phyloP scores from a whole-genome alignment of 1,284 basidiomycete species.

The Somion occarium region DNA sequence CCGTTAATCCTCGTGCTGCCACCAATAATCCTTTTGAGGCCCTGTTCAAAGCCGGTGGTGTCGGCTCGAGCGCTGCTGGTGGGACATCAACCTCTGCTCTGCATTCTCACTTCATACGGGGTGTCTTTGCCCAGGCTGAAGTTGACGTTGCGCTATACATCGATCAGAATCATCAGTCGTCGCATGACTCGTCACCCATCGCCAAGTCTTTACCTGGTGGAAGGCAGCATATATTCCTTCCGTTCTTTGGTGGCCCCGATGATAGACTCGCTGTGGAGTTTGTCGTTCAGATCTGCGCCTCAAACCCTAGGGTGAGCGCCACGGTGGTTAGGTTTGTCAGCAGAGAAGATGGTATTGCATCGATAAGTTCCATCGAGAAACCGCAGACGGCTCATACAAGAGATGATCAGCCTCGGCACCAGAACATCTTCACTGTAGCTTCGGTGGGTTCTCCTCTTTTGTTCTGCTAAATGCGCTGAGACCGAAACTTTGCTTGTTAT shows the following conservation, averaged over 20 bases:
- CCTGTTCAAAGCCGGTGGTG: slow-evolving; percentile 44
- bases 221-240: slow-evolving; percentile 51
- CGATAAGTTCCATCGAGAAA: slow-evolving; percentile 19
- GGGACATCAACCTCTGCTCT: slow-evolving; percentile 27
- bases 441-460: slow-evolving; percentile 34
- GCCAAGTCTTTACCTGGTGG: slow-evolving; percentile 13
- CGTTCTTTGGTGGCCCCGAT: slow-evolving; percentile 72
- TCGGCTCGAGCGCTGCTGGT: slow-evolving; percentile 10
- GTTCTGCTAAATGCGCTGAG: too few species aligned
- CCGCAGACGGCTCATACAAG: slow-evolving; percentile 21
- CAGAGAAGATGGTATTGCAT: slow-evolving; percentile 38
- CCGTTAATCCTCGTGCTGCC: slow-evolving; percentile 14
- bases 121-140: slow-evolving; percentile 48
- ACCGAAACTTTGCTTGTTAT: too few species aligned
- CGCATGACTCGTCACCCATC: background rate
- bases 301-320: slow-evolving; percentile 40
- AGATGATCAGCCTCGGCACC: slow-evolving; percentile 26
- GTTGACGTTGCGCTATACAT: slow-evolving; percentile 63
- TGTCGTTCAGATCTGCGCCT: slow-evolving; percentile 54
- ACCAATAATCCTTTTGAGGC: slow-evolving; percentile 54
- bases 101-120: slow-evolving; percentile 57
- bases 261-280: slow-evolving; percentile 59
- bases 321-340: slow-evolving; percentile 55
- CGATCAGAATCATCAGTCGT: slow-evolving; percentile 45
- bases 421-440: slow-evolving; percentile 37